A percentile compares a stretch with the other conserved stretches of the same genome.
Conservation (phyloP, 2,329 filamentous ascomycete species). For the Sordariomycetes sp. region DNA sequence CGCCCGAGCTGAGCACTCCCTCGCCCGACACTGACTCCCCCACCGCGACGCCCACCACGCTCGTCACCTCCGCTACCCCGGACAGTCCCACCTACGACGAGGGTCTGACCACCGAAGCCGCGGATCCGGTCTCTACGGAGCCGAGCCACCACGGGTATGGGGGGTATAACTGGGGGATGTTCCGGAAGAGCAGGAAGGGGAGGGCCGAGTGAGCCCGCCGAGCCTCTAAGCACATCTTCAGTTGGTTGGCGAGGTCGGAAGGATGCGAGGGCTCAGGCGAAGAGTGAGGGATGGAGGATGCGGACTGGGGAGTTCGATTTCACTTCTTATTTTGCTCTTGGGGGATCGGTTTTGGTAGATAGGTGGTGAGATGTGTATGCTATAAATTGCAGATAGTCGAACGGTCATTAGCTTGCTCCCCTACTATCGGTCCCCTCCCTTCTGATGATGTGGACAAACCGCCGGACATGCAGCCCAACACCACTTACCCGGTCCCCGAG, state of each 20-base stretch:
- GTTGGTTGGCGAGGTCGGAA: background rate
- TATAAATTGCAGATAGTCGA: background rate
- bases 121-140: background rate
- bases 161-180: background rate
- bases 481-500: too few relatives aligned
- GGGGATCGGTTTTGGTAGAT: background rate
- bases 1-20: too few relatives aligned
- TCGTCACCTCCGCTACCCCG: background rate
- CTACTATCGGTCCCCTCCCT: too few relatives aligned
- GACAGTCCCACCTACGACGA: background rate
- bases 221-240: too few relatives aligned
- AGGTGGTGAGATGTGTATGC: background rate
- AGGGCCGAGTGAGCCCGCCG: too few relatives aligned
- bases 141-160: too few relatives aligned
- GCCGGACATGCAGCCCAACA: too few relatives aligned
- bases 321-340: background rate
- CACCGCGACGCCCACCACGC: too few relatives aligned
- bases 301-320: background rate
- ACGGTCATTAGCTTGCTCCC: background rate
- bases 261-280: background rate
- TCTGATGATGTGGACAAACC: too few relatives aligned
- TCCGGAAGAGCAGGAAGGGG: background rate
- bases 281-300: background rate
- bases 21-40: too few relatives aligned
- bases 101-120: background rate